Conservation (phyloP, 352 stramenopile species). For the Phytopythium ostracodes region DNA sequence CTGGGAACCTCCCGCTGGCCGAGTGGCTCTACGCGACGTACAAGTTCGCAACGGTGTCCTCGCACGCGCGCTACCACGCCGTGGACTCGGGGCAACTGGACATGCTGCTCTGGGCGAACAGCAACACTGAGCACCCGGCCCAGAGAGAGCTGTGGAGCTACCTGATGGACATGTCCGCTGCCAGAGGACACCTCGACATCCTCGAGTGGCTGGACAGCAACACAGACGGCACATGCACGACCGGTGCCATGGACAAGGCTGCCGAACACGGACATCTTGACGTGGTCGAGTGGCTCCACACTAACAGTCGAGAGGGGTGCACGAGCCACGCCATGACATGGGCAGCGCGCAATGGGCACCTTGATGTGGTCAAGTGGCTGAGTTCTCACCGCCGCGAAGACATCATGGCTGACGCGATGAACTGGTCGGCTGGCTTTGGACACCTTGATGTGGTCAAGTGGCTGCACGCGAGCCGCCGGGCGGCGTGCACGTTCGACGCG, state of each 20-base stretch:
- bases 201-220: constrained; percentile 34
- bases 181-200: constrained; percentile 23
- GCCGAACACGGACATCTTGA: constrained; percentile 35
- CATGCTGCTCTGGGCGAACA: not conserved
- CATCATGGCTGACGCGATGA: constrained; percentile 18
- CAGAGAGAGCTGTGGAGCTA: not conserved
- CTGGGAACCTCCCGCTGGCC: not conserved
- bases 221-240: constrained; percentile 34
- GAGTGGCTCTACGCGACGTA: not conserved
- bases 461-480: not conserved
- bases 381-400: constrained; percentile 32
- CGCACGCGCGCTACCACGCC: not conserved
- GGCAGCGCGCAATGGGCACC: constrained; percentile 34
- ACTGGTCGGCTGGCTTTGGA: constrained; percentile 5
- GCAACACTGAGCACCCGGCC: not conserved
- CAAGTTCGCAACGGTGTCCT: not conserved
- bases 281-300: constrained; percentile 46
- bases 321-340: constrained; percentile 40
- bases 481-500: constrained; percentile 2
- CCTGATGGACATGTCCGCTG: constrained; percentile 24
- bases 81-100: not conserved
- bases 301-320: constrained; percentile 34
- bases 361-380: constrained; percentile 41
- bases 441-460: constrained; percentile 13
- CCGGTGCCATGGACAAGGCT: constrained; percentile 43